Percentiles rank a stretch among this genome's conserved stretches.
phyloP scores from a whole-genome alignment of 768 basidiomycete genomes.

The Tubosaeta sp. region DNA sequence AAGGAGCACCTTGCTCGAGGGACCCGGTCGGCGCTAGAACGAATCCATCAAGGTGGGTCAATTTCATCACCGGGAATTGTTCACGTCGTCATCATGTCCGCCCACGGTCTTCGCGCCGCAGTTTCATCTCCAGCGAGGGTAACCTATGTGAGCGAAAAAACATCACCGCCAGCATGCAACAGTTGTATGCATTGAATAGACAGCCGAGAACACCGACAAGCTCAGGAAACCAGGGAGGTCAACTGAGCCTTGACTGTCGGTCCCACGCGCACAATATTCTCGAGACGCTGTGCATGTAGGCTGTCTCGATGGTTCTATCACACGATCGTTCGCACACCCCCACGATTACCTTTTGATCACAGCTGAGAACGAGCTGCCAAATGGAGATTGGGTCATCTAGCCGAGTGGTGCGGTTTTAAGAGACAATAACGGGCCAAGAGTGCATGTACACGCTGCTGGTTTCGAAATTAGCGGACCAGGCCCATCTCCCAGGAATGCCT shows the following conservation, averaged over 20 bases:
- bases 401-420: conserved; percentile 35
- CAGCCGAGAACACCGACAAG: conserved; percentile 1
- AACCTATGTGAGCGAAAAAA: neutral
- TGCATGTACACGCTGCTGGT: conserved; percentile 1
- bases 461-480: neutral
- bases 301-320: conserved; percentile 47
- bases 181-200: neutral
- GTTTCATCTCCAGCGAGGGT: neutral
- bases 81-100: neutral
- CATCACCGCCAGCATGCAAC: neutral
- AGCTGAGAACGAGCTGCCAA: conserved; percentile 14
- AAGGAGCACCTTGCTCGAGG: neutral
- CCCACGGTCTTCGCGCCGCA: neutral
- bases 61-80: neutral
- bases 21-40: neutral
- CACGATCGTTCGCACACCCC: conserved; percentile 56
- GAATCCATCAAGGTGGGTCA: neutral
- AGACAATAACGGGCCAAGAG: conserved; percentile 41
- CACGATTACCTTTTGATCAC: conserved; percentile 68
- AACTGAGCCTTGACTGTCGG: neutral
- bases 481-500: neutral
- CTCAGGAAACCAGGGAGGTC: neutral
- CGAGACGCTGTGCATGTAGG: conserved; percentile 27
- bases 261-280: conserved; percentile 37
- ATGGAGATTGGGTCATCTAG: conserved; percentile 15